Evolutionary conservation across 1,139 yeast species (phyloP).

Genomic region (Taphrina deformans): DNA sequence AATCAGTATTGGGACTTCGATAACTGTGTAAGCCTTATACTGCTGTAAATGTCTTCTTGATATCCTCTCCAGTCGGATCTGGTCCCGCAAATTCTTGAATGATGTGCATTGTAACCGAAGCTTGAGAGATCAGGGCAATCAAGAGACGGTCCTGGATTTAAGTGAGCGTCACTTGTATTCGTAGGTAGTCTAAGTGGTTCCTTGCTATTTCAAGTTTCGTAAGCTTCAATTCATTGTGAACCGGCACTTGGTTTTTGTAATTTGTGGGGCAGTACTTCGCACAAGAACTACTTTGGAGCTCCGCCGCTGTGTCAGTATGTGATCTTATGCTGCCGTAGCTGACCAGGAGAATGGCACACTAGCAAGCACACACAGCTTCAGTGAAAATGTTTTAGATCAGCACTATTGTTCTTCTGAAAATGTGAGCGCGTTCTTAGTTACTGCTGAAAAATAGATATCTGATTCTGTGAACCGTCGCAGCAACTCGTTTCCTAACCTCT

Average conservation of each 20-base stretch:
- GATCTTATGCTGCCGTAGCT: too few relatives aligned
- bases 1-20: not conserved
- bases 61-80: conserved; percentile 24
- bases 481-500: not conserved
- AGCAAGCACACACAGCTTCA: not conserved
- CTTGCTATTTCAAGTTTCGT: too few relatives aligned
- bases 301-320: too few relatives aligned
- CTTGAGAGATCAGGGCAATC: too few relatives aligned
- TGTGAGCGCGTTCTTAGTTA: not conserved
- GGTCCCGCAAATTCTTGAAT: conserved; percentile 30
- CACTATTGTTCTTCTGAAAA: not conserved
- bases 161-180: too few relatives aligned
- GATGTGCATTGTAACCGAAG: conserved; percentile 12
- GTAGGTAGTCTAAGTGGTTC: too few relatives aligned
- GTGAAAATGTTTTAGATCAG: not conserved
- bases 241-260: too few relatives aligned
- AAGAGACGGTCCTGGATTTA: too few relatives aligned
- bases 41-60: conserved; percentile 23
- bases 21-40: not conserved
- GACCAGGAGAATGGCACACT: too few relatives aligned
- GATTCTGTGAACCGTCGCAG: not conserved
- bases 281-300: not conserved
- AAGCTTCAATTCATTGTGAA: too few relatives aligned
- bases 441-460: not conserved
- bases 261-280: not conserved